phyloP scores from a whole-genome alignment of 768 basidiomycete genomes.

The Lyophyllum atratum region DNA sequence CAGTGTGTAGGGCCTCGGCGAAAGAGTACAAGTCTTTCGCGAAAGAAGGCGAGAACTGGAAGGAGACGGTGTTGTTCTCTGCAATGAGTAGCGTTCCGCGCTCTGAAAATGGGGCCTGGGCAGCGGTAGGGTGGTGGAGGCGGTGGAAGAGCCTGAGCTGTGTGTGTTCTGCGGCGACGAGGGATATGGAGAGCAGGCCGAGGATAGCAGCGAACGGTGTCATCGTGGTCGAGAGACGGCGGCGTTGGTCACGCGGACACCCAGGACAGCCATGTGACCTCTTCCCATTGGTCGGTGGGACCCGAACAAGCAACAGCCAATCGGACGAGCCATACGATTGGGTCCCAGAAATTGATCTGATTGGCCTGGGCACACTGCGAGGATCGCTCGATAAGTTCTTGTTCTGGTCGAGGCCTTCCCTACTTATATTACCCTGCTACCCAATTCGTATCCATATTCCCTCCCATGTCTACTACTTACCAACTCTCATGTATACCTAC shows the following conservation, averaged over 20 bases:
- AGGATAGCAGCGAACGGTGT: conserved; percentile 4
- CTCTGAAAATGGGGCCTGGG: conserved; percentile 38
- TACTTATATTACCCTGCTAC: conserved; percentile 8
- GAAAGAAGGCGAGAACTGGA: conserved; percentile 44
- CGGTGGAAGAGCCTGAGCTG: conserved; percentile 49
- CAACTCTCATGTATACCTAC: conserved; percentile 27
- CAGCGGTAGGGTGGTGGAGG: conserved; percentile 47
- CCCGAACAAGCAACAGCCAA: conserved; percentile 12
- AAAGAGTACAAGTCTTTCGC: conserved; percentile 49
- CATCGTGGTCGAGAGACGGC: conserved; percentile 2
- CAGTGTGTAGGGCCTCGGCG: conserved; percentile 34
- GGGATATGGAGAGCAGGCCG: conserved; percentile 10
- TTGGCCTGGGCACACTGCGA: conserved; percentile 18
- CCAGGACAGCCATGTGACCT: conserved; percentile 8
- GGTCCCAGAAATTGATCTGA: conserved; percentile 15
- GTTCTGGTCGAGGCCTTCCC: conserved; percentile 12
- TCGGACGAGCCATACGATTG: conserved; percentile 13
- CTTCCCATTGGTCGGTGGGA: conserved; percentile 12
- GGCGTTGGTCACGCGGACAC: conserved; percentile 5
- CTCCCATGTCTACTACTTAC: conserved; percentile 27
- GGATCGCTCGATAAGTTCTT: background rate
- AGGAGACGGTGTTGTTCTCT: conserved; percentile 31
- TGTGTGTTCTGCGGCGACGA: conserved; percentile 11
- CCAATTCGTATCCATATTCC: background rate
- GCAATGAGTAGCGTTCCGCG: conserved; percentile 44